Base-by-base conservation (phyloP, 352 stramenopile species). In the Hyphochytrium catenoides region DNA sequence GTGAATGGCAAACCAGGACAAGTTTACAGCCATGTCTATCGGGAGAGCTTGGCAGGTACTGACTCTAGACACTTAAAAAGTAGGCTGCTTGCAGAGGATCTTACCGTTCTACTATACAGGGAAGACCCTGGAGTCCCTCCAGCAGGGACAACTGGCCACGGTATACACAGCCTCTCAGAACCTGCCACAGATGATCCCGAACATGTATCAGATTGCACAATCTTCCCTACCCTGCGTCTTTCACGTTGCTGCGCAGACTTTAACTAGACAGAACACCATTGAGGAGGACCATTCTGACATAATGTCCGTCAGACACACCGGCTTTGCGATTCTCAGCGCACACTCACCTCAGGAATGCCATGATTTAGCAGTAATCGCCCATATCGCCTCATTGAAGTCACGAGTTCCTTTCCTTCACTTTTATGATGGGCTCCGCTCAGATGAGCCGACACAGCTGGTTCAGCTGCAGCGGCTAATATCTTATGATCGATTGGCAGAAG, bases 171-270 rank as follows among this genome's bases (percentile, higher is more conserved):
- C 72, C 3, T 87, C 69, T 44, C 74, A 79, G 36, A 56, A 69
- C 43, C 54, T 93, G 44, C 50, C 89, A 46, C 58, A 85, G 20
- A 91, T 87, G 57, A 78, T 93, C 40, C 78, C 78, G n/a, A 86
- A 75, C 46, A 71, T 91, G 54, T 93, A 89, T 60, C 89, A 93
- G 49, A 82, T 93, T 48, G 77, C 74, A 46, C 66, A 63, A 26
- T 68, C 84, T 43, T 57, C 62, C 28, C 48, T 81, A 30, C 70
- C 68, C 4, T 61, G 71, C 1, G 75, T 91, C 19, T 59, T 91
- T 26, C 78, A 93, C 55, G 78, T 91, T 14, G 73, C 81, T 15
- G 75, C 75, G 15, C 59, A 67, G 36, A 43, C 61, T 14, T 45
- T 74, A 8, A 50, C 57, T 26, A 56, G 58, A 19, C 45, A 62